Percentiles rank a stretch among this genome's conserved stretches.
Conservation (phyloP, 148 eudicot species). For the Polygonum maritimum region DNA sequence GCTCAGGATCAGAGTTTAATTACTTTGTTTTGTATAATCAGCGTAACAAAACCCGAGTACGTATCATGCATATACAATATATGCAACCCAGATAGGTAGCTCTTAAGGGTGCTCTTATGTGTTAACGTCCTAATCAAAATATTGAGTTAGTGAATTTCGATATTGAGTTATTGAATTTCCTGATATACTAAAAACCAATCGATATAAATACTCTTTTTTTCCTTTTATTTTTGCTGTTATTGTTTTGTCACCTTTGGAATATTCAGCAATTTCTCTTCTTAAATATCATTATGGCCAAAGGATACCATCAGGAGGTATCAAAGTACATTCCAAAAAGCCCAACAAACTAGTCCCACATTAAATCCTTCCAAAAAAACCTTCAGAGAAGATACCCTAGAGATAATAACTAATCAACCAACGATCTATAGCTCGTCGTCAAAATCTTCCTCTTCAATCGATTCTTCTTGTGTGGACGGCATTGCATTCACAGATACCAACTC, state of each 20-base stretch:
- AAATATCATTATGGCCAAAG: background rate
- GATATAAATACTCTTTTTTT: too few species aligned
- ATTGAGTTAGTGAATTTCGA: too few species aligned
- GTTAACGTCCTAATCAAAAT: too few species aligned
- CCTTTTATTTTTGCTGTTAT: too few species aligned
- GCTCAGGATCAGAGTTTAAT: too few species aligned
- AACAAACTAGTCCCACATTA: background rate
- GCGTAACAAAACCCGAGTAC: too few species aligned
- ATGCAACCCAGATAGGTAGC: too few species aligned
- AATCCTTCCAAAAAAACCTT: background rate
- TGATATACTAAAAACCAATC: background rate
- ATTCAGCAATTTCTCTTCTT: background rate
- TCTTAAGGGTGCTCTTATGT: too few species aligned
- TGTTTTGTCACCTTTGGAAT: background rate
- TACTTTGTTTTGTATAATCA: too few species aligned
- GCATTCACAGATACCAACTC: slow-evolving; percentile 82
- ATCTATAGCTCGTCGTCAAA: slow-evolving; percentile 16
- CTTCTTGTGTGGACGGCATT: slow-evolving; percentile 23
- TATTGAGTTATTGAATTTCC: background rate
- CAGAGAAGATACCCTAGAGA: background rate
- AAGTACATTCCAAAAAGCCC: background rate
- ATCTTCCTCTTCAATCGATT: slow-evolving; percentile 18
- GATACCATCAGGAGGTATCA: background rate
- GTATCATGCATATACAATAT: too few species aligned
- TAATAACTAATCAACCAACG: background rate